Base-by-base conservation (phyloP, 495 filamentous ascomycete species). In the Chaetomium fimeti region DNA sequence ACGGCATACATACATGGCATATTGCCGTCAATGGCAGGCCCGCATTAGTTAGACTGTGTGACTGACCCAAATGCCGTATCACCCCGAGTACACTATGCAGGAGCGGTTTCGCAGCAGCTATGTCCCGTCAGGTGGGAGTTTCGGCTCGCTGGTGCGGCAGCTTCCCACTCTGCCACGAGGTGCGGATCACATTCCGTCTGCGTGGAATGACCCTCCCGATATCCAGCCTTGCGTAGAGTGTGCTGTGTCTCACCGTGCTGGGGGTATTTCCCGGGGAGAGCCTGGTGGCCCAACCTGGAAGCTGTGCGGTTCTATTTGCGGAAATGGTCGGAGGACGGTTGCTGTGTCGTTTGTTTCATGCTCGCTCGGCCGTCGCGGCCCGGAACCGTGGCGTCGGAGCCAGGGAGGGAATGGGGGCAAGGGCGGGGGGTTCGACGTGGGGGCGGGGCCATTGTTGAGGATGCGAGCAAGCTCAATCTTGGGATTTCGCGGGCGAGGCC, bases 301-400 rank as follows among this genome's bases (percentile, higher is more conserved):
- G 20, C n/a, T 9, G 2, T 24, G 45, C 20, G 8, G 20, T 49
- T 3, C 45, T n/a, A 18, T 22, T 49, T 11, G 6, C 16, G 11
- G 40, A 43, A 11, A 43, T 18, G 18, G n/a, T n/a, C 43, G n/a
- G 8, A 52, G 22, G 7, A 52, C 24, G 8, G 22, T 52, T 36
- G 32, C 9, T 52, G 32, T 42, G 36, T 11, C 51, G 22, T 24
- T 36, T 40, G 61, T 57, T 49, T 61, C 57, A 38, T 29, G 28
- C 45, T 61, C 40, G 48, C 38, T 54, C 32, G 22, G 28, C 56
- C 54, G 22, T 3, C 27, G 18, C 27, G 56, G 22, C 51, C 65
- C 65, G 54, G 28, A 62, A 60, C 65, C 65, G 60, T 66, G 65
- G 65, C 18, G 16, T 56, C 60, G 60, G 65, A 56, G 36, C 60